Conservation (phyloP, 1,284 basidiomycete genomes). For the Grifola frondosa region DNA sequence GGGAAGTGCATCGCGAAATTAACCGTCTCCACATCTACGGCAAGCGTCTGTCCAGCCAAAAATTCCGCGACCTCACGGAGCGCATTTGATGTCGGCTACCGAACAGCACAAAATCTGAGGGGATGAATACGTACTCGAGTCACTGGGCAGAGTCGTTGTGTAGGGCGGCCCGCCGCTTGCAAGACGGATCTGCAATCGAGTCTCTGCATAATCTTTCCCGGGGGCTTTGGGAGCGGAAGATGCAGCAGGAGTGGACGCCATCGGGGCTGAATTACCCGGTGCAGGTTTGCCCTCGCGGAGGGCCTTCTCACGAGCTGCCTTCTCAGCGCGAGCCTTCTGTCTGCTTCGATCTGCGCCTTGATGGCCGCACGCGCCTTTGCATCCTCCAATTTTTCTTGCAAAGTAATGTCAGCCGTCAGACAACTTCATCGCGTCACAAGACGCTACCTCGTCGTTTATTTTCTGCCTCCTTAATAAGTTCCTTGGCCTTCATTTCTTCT, state of each 20-base stretch:
- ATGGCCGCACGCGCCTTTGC: slow-evolving; percentile 80
- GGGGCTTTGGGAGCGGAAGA: slow-evolving; percentile 44
- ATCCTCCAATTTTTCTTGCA: slow-evolving; percentile 84
- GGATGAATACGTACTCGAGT: slow-evolving; percentile 60
- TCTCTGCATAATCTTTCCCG: slow-evolving; percentile 78
- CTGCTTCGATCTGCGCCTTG: slow-evolving; percentile 91
- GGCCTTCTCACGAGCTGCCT: slow-evolving; percentile 85
- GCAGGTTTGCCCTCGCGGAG: slow-evolving; percentile 70
- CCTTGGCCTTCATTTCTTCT: slow-evolving; percentile 79
- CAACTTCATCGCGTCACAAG: background rate
- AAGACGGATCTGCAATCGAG: slow-evolving; percentile 82
- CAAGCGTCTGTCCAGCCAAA: slow-evolving; percentile 70
- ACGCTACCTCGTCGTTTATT: slow-evolving; percentile 70
- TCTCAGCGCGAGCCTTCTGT: slow-evolving; percentile 86
- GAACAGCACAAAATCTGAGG: slow-evolving; percentile 4
- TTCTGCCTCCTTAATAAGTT: slow-evolving; percentile 78
- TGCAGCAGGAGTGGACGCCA: slow-evolving; percentile 26
- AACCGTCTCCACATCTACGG: slow-evolving; percentile 74
- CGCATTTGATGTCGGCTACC: slow-evolving; percentile 42
- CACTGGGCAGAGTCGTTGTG: slow-evolving; percentile 77
- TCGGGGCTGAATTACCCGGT: slow-evolving; percentile 27
- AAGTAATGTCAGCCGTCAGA: background rate
- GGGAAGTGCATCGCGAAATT: slow-evolving; percentile 81
- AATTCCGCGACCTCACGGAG: slow-evolving; percentile 85
- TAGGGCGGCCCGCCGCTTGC: slow-evolving; percentile 78